phyloP scores from a whole-genome alignment of 164 flowering plant genomes.

The Dillenia turbinata region DNA sequence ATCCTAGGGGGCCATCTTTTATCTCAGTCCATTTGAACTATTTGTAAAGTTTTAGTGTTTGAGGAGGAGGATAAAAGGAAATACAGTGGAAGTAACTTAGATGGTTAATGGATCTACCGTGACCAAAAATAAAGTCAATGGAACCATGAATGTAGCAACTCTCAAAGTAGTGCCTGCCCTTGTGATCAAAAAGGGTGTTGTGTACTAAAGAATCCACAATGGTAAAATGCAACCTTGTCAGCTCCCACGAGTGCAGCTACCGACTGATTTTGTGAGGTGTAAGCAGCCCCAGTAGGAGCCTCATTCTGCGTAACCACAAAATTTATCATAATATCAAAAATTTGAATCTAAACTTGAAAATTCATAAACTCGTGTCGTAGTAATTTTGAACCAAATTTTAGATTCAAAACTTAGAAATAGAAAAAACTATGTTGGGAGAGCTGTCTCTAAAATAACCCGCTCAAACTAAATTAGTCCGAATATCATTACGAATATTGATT shows the following conservation, averaged over 20 bases:
- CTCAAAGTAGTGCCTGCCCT: constrained; percentile 72
- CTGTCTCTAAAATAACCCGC: too few relatives aligned
- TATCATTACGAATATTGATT: too few relatives aligned
- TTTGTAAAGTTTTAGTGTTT: too few relatives aligned
- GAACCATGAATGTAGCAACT: constrained; percentile 90
- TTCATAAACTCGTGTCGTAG: too few relatives aligned
- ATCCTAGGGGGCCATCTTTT: too few relatives aligned
- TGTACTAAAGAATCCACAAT: constrained; percentile 79
- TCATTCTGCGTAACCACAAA: constrained; percentile 47
- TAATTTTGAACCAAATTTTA: too few relatives aligned
- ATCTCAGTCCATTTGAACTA: too few relatives aligned
- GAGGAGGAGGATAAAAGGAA: neutral
- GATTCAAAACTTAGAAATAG: too few relatives aligned
- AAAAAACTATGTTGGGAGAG: too few relatives aligned
- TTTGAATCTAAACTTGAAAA: too few relatives aligned
- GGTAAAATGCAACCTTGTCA: constrained; percentile 83
- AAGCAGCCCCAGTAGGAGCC: constrained; percentile 57
- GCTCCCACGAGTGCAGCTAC: constrained; percentile 81
- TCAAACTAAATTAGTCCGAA: too few relatives aligned
- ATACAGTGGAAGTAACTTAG: constrained; percentile 21
- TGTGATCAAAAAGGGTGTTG: constrained; percentile 75
- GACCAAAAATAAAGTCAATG: constrained; percentile 85
- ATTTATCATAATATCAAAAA: too few relatives aligned
- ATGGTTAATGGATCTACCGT: constrained; percentile 44
- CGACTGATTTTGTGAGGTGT: constrained; percentile 51